Evolutionary conservation across 495 filamentous ascomycete species (phyloP).

Genomic region (Beverwykella pulmonaria): DNA sequence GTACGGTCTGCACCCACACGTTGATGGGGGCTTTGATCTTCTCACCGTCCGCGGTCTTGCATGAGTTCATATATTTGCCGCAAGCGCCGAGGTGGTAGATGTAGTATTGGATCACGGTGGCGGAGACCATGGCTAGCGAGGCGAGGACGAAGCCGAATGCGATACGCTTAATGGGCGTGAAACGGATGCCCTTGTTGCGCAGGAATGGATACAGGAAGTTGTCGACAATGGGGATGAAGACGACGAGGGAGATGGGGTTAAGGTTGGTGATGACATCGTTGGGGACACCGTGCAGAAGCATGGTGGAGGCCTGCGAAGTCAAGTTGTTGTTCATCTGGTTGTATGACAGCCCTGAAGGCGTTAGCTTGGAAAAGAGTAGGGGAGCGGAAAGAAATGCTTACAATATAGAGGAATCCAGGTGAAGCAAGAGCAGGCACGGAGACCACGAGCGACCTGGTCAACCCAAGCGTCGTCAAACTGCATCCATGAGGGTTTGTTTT

Average conservation of each 20-base stretch:
- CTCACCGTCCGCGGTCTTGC: constrained; percentile 43
- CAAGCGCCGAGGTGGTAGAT: constrained; percentile 38
- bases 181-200: constrained; percentile 62
- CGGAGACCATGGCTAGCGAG: constrained; percentile 39
- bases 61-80: constrained; percentile 35
- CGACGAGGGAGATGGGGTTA: constrained; percentile 73
- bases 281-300: constrained; percentile 71
- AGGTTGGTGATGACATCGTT: constrained; percentile 83
- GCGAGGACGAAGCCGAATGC: constrained; percentile 58
- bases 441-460: constrained; percentile 68
- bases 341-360: constrained; percentile 46
- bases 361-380: neutral
- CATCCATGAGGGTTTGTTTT: constrained; percentile 48
- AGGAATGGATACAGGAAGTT: constrained; percentile 68
- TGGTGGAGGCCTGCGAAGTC: constrained; percentile 72
- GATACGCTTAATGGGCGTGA: constrained; percentile 76
- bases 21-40: constrained; percentile 38
- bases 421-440: constrained; percentile 71
- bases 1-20: constrained; percentile 58
- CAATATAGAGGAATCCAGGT: constrained; percentile 68
- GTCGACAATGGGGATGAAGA: constrained; percentile 78
- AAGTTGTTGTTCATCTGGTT: constrained; percentile 67
- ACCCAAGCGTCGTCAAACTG: constrained; percentile 74
- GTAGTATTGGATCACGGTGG: constrained; percentile 36
- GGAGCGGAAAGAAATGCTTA: neutral